phyloP scores from a whole-genome alignment of 805 yeast species.

The Cyberlindnera sargentensis region DNA sequence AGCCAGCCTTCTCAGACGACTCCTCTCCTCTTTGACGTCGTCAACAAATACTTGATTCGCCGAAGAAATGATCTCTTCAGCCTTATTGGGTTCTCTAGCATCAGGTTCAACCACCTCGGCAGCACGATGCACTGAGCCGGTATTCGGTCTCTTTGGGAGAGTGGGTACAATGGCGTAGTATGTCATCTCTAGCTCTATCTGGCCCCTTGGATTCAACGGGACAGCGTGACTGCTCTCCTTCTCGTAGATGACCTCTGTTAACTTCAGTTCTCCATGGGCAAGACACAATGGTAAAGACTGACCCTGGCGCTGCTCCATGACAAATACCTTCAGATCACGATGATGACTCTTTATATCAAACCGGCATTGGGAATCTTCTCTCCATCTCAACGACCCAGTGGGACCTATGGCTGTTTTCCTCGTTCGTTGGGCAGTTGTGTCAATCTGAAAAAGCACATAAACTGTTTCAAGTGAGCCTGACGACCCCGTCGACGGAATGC shows the following conservation, averaged over 20 bases:
- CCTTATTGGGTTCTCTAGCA: not conserved
- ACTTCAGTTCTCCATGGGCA: conserved; percentile 11
- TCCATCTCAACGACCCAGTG: conserved; percentile 11
- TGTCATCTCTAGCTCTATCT: conserved; percentile 18
- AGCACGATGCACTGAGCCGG: not conserved
- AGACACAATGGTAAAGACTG: conserved; percentile 10
- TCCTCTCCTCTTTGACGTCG: conserved; percentile 14
- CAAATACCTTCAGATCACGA: conserved; percentile 9
- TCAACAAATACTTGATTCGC: conserved; percentile 21
- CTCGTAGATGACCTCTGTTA: conserved; percentile 13
- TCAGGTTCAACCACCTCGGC: not conserved
- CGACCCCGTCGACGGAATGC: not conserved
- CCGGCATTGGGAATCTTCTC: conserved; percentile 19
- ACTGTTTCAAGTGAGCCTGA: not conserved
- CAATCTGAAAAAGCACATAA: conserved; percentile 20
- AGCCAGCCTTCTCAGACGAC: conserved; percentile 14
- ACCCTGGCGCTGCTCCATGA: conserved; percentile 11
- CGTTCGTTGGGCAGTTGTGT: conserved; percentile 13
- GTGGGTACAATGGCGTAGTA: conserved; percentile 20
- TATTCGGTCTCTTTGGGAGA: conserved; percentile 11
- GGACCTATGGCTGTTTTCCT: not conserved
- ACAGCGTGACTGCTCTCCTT: conserved; percentile 12
- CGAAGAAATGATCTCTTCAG: conserved; percentile 13
- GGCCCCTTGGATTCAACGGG: conserved; percentile 9
- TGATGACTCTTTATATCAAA: conserved; percentile 17